These are phyloP conservation scores for Lodderomyces jiufengensis DNA, from an alignment of 1,139 yeast genomes.

Conservation along the genomic window DNA sequence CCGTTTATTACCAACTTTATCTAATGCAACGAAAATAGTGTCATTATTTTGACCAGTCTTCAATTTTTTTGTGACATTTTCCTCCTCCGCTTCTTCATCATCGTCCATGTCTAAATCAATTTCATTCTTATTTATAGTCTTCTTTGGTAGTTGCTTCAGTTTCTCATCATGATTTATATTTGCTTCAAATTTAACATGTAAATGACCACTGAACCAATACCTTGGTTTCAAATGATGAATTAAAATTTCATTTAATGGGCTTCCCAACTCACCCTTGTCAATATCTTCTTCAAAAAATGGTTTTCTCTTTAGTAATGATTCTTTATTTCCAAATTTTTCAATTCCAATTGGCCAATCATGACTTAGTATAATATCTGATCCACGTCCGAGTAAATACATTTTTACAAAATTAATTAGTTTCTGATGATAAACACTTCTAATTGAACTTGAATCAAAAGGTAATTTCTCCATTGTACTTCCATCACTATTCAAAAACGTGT, in stretches of 20 bases:
- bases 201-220: constrained; percentile 86
- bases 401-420: constrained; percentile 62
- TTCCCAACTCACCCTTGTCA: constrained; percentile 60
- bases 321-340: constrained; percentile 58
- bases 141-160: constrained; percentile 1
- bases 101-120: constrained; percentile 29
- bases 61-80: constrained; percentile 8
- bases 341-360: constrained; percentile 97
- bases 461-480: constrained; percentile 33
- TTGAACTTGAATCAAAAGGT: constrained; percentile 46
- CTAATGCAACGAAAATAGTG: constrained; percentile 78
- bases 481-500: constrained; percentile 22
- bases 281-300: constrained; percentile 70
- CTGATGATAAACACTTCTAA: constrained; percentile 71
- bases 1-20: constrained; percentile 71
- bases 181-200: constrained; percentile 77
- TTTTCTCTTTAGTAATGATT: constrained; percentile 49
- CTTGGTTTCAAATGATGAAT: constrained; percentile 55
- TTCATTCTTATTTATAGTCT: constrained; percentile 19
- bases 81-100: constrained; percentile 18
- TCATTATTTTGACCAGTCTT: constrained; percentile 2
- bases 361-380: constrained; percentile 54
- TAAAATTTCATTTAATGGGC: constrained; percentile 62
- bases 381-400: constrained; percentile 34
- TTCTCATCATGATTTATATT: constrained; percentile 17